Evolutionary conservation across 345 rosid species (phyloP).

Genomic region (Capsella bursapastoris): DNA sequence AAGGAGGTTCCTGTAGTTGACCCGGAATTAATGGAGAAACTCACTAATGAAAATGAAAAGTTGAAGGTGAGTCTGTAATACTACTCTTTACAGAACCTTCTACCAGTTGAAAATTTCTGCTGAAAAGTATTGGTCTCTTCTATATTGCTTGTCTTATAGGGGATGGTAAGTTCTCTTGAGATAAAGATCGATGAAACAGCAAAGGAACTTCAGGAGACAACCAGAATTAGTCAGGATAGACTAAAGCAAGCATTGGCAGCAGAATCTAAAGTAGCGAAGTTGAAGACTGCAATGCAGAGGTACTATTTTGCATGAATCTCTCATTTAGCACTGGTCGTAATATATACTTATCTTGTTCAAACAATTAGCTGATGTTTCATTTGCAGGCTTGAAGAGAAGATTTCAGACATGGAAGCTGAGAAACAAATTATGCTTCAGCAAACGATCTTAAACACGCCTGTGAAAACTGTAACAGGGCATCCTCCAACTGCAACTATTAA

Average conservation of each 20-base stretch:
- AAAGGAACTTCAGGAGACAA: slow-evolving; percentile 79
- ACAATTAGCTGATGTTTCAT: slow-evolving; percentile 33
- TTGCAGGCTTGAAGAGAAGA: slow-evolving; percentile 89
- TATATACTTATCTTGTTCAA: slow-evolving; percentile 15
- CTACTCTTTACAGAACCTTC: slow-evolving; percentile 6
- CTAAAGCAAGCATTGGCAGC: slow-evolving; percentile 92
- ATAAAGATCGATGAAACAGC: slow-evolving; percentile 88
- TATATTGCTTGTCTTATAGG: slow-evolving; percentile 53
- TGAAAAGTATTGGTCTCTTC: not conserved
- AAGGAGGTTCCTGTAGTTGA: slow-evolving; percentile 91
- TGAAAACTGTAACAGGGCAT: slow-evolving; percentile 56
- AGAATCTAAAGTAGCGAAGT: slow-evolving; percentile 78
- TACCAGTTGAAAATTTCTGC: not conserved
- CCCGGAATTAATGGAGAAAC: slow-evolving; percentile 71
- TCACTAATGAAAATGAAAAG: slow-evolving; percentile 83
- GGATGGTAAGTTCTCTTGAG: slow-evolving; percentile 78
- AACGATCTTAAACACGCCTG: slow-evolving; percentile 58
- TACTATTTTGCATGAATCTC: slow-evolving; percentile 42
- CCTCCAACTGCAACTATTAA: slow-evolving; percentile 55
- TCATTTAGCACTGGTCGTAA: slow-evolving; percentile 25
- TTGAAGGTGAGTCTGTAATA: slow-evolving; percentile 67
- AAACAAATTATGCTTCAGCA: slow-evolving; percentile 86
- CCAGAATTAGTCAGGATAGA: slow-evolving; percentile 84
- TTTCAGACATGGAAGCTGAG: slow-evolving; percentile 83
- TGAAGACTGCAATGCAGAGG: slow-evolving; percentile 95